Evolutionary conservation across 2,329 filamentous ascomycete species (phyloP).

Genomic region (Monosporascus sp.): DNA sequence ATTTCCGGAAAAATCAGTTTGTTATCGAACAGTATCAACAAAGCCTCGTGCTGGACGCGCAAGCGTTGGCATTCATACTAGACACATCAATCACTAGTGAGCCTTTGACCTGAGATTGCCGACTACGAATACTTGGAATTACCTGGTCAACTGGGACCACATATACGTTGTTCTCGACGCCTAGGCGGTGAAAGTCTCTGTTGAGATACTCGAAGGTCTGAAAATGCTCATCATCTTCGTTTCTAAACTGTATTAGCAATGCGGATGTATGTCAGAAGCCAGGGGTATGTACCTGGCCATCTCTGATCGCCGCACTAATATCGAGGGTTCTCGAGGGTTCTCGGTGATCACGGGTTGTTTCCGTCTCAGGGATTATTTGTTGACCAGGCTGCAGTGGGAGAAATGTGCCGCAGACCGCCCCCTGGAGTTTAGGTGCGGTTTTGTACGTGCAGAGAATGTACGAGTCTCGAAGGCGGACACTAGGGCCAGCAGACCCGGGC

Average conservation of each 20-base stretch:
- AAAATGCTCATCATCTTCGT: slow-evolving; percentile 43
- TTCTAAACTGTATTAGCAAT: slow-evolving; percentile 30
- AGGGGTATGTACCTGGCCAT: slow-evolving; percentile 22
- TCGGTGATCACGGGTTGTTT: neutral
- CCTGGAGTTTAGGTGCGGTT: neutral
- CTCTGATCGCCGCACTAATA: slow-evolving; percentile 1
- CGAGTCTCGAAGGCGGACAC: neutral
- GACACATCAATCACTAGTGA: slow-evolving; percentile 5
- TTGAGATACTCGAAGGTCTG: slow-evolving; percentile 56
- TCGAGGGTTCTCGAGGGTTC: neutral
- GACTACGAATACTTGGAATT: slow-evolving; percentile 18
- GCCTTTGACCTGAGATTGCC: slow-evolving; percentile 8
- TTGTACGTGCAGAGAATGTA: neutral
- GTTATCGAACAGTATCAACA: slow-evolving; percentile 59
- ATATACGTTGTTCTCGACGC: slow-evolving; percentile 59
- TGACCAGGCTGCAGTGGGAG: neutral
- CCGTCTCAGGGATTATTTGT: neutral
- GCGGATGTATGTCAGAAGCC: slow-evolving; percentile 6
- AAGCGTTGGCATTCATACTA: slow-evolving; percentile 65
- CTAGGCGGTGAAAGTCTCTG: slow-evolving; percentile 62
- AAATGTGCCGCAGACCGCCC: neutral
- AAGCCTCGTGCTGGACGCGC: slow-evolving; percentile 56
- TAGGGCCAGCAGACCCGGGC: neutral
- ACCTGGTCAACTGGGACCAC: slow-evolving; percentile 70
- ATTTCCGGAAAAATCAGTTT: slow-evolving; percentile 67